Conservation (phyloP, 2,329 filamentous ascomycete species). For the Thelonectria olida region DNA sequence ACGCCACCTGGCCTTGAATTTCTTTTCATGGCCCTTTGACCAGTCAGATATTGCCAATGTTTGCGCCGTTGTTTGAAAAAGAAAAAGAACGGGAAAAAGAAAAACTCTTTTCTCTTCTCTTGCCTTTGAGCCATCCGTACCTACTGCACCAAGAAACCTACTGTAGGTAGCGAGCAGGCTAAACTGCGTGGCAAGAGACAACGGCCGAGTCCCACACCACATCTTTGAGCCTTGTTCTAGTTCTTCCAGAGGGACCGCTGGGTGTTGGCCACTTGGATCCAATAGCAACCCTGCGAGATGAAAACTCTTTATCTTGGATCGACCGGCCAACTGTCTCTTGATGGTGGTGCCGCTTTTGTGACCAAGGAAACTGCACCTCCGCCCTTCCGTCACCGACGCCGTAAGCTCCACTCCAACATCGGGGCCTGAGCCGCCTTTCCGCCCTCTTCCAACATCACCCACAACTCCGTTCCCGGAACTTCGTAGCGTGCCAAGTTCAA, state of each 20-base stretch:
- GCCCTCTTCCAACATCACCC: constrained; percentile 4
- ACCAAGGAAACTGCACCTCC: constrained; percentile 19
- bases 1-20: constrained; percentile 11
- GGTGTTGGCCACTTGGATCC: constrained; percentile 11
- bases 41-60: not conserved
- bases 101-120: not conserved
- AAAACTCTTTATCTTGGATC: constrained; percentile 19
- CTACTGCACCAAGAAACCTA: too few relatives aligned
- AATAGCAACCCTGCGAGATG: constrained; percentile 14
- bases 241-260: constrained; percentile 15
- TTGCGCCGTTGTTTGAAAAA: not conserved
- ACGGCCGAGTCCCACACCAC: constrained; percentile 24
- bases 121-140: not conserved
- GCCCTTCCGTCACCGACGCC: constrained; percentile 33
- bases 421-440: constrained; percentile 1
- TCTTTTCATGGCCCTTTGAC: not conserved
- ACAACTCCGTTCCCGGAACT: constrained; percentile 5
- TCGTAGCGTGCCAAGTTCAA: not conserved
- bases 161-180: not conserved
- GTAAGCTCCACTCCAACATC: constrained; percentile 24
- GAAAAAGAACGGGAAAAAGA: not conserved
- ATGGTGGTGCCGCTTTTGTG: constrained; percentile 7
- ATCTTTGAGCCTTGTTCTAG: constrained; percentile 17
- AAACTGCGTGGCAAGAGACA: constrained; percentile 21
- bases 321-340: constrained; percentile 5